Base-by-base conservation (phyloP, 495 filamentous ascomycete species). In the Aspergillus nidulans region DNA sequence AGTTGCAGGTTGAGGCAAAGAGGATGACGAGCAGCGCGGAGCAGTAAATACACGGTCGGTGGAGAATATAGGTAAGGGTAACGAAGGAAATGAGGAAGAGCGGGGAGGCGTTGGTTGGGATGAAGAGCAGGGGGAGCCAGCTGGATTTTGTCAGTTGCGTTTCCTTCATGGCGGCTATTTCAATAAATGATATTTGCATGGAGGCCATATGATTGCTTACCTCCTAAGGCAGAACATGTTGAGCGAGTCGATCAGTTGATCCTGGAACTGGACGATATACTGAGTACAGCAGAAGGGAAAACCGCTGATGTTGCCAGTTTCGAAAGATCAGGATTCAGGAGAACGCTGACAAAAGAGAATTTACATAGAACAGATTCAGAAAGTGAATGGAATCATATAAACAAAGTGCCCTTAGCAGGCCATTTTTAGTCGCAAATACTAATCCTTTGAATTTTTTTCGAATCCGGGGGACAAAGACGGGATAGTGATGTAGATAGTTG, bases 11-110 rank as follows among this genome's bases (percentile, higher is more conserved):
- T 15, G 89, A 92, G 43, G 85, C 77, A 76, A 95, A 95, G 58
- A 95, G 86, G 53, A 92, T 89, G 57, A 95, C 76, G 51, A 95
- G 88, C 26, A 95, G 85, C 53, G 90, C 80, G 51, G 90, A 92
- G 78, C 90, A 95, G 81, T 95, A 91, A 63, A 92, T 82, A 74
- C 90, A 95, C 53, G 90, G 90, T 51, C 90, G 82, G 67, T 92
- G 91, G 59, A 95, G 83, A 67, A 92, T 85, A 75, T 95, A 95
- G 61, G 90, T 95, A 63, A 88, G 85, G 58, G 91, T 75, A 71
- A 95, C 88, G 77, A 94, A 95, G 65, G 92, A 85, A 69, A 92
- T 83, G 60, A 95, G 90, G 76, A 95, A 94, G 56, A 89, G 84
- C 7, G 86, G 86, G 47, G 85, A 90, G 52, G 88, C 88, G 64